Evolutionary conservation across 2,329 filamentous ascomycete genomes (phyloP).

Genomic region (Arthrocladium fulminans): DNA sequence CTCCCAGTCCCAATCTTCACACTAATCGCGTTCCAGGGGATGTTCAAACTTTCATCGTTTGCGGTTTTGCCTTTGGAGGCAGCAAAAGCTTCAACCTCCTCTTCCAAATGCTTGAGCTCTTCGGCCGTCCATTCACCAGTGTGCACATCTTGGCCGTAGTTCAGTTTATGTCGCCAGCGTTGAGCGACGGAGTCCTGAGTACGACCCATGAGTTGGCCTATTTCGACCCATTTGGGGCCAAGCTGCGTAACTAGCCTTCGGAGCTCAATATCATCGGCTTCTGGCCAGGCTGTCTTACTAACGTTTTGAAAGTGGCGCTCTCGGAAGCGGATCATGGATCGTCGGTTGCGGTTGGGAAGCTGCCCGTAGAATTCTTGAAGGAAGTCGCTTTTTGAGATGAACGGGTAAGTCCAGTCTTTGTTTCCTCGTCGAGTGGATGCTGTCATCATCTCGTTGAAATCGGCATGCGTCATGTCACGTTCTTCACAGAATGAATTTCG

Average conservation of each 20-base stretch:
- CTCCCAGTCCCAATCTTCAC: conserved; percentile 18
- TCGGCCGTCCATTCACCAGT: conserved; percentile 31
- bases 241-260: conserved; percentile 25
- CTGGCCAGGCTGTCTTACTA: conserved; percentile 32
- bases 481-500: conserved; percentile 19
- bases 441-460: conserved; percentile 24
- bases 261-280: conserved; percentile 35
- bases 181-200: conserved; percentile 35
- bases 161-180: conserved; percentile 35
- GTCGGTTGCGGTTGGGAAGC: conserved; percentile 29
- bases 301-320: conserved; percentile 33
- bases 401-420: conserved; percentile 11
- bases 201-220: conserved; percentile 31
- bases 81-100: conserved; percentile 20
- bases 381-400: conserved; percentile 28
- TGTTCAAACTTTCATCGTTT: conserved; percentile 25
- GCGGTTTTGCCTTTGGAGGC: conserved; percentile 16
- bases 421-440: conserved; percentile 12
- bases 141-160: conserved; percentile 30
- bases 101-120: conserved; percentile 26
- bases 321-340: conserved; percentile 36
- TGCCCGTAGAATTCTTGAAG: conserved; percentile 29
- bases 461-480: conserved; percentile 12
- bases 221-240: conserved; percentile 31
- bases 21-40: conserved; percentile 21